These are phyloP conservation scores for Cyberlindnera misumaiensis DNA, from an alignment of 805 yeast species.

Conservation along the genomic window DNA sequence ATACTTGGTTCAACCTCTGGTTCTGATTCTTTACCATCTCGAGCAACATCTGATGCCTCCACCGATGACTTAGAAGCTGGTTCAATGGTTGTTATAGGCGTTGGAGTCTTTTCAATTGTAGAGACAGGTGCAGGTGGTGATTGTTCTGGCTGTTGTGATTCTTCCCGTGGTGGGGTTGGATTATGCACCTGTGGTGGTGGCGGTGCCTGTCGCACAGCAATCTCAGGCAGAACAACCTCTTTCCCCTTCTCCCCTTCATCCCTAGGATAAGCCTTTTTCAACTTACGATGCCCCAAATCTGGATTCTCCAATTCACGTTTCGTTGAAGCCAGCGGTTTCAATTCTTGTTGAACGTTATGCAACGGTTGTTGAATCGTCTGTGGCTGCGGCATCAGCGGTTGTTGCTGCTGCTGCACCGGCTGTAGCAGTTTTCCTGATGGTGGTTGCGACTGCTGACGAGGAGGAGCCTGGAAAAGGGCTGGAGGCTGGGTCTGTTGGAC, in stretches of 20 bases:
- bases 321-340: slow-evolving; percentile 6
- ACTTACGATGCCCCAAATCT: slow-evolving; percentile 10
- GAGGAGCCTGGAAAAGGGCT: not conserved
- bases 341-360: not conserved
- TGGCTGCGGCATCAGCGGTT: not conserved
- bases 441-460: slow-evolving; percentile 1
- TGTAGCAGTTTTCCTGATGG: slow-evolving; percentile 1
- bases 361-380: slow-evolving; percentile 8
- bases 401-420: slow-evolving; percentile 3
- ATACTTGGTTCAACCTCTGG: slow-evolving; percentile 15
- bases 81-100: not conserved
- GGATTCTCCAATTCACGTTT: slow-evolving; percentile 13
- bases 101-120: not conserved
- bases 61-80: not conserved
- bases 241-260: slow-evolving; percentile 4
- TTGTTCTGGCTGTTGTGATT: not conserved
- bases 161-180: not conserved
- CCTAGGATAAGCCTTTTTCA: not conserved
- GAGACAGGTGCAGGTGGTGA: not conserved
- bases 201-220: not conserved
- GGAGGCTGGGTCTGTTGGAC: slow-evolving; percentile 24
- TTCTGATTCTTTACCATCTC: not conserved
- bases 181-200: not conserved
- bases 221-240: not conserved
- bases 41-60: not conserved